These are phyloP conservation scores for Leucoagaricus sp. DNA, from an alignment of 1,284 basidiomycete genomes.

Conservation along the genomic window DNA sequence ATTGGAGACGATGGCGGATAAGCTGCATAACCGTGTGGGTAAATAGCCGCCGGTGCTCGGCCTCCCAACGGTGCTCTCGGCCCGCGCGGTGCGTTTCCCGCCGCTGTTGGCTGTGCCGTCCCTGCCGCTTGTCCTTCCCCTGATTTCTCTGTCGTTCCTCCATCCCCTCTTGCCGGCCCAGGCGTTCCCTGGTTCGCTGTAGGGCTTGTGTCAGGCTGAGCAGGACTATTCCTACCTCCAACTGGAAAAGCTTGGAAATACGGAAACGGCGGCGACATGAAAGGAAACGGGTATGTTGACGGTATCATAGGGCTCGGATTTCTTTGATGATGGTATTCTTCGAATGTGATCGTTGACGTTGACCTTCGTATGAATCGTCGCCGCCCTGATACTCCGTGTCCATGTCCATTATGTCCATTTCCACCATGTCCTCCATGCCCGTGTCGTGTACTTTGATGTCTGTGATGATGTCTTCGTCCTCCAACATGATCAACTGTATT, in stretches of 20 bases:
- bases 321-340: conserved; percentile 13
- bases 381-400: background rate
- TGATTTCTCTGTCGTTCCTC: background rate
- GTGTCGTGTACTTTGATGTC: background rate
- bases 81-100: background rate
- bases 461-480: background rate
- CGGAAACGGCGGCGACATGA: conserved; percentile 7
- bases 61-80: background rate
- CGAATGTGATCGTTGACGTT: conserved; percentile 14
- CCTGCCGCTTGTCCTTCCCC: background rate
- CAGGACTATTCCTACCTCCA: background rate
- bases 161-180: background rate
- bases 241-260: conserved; percentile 11
- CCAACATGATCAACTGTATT: background rate
- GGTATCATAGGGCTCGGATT: conserved; percentile 13
- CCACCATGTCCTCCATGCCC: conserved; percentile 1
- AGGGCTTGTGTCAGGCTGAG: conserved; percentile 1
- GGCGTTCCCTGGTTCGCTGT: conserved; percentile 11
- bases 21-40: conserved; percentile 8
- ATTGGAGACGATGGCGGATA: conserved; percentile 1
- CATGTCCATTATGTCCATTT: background rate
- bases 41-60: background rate
- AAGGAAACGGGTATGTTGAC: conserved; percentile 8
- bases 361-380: conserved; percentile 4
- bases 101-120: background rate